A percentile compares a stretch with the other conserved stretches of the same genome.
Conservation (phyloP, 345 rosid genomes). For the Clausena lansium region DNA sequence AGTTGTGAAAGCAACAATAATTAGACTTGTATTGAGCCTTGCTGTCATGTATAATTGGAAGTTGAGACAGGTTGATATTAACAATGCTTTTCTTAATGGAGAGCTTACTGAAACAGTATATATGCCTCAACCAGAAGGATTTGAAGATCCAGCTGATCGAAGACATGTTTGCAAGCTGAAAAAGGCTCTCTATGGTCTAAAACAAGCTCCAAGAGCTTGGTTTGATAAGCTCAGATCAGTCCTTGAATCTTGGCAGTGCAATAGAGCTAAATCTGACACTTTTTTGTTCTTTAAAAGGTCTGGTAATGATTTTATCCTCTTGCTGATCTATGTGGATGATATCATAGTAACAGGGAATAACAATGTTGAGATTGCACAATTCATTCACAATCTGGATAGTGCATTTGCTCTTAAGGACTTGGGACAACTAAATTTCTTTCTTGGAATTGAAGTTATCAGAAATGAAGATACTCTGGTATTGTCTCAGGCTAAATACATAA, state of each 20-base stretch:
- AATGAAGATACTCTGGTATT: neutral
- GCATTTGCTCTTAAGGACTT: neutral
- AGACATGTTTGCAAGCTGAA: neutral
- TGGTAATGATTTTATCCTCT: neutral
- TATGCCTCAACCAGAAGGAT: no score
- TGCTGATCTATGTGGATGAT: neutral
- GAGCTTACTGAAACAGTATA: no score
- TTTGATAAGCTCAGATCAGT: neutral
- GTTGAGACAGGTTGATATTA: no score
- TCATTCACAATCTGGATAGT: neutral
- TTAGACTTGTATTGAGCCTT: no score
- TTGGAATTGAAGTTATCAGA: no score
- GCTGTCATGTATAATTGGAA: neutral
- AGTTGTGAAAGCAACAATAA: no score
- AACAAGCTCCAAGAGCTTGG: neutral
- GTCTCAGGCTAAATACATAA: neutral
- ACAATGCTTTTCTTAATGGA: neutral
- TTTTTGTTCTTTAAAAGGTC: neutral
- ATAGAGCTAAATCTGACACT: neutral
- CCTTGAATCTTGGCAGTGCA: neutral
- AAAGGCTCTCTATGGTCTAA: neutral
- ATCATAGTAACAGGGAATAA: neutral
- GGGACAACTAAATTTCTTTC: neutral
- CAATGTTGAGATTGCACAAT: neutral
- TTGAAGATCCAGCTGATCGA: neutral